Percentiles rank a stretch among this genome's conserved stretches.
These are phyloP conservation scores for Porogramme epimiltina DNA, from an alignment of 1,284 basidiomycete species.

Conservation along the genomic window DNA sequence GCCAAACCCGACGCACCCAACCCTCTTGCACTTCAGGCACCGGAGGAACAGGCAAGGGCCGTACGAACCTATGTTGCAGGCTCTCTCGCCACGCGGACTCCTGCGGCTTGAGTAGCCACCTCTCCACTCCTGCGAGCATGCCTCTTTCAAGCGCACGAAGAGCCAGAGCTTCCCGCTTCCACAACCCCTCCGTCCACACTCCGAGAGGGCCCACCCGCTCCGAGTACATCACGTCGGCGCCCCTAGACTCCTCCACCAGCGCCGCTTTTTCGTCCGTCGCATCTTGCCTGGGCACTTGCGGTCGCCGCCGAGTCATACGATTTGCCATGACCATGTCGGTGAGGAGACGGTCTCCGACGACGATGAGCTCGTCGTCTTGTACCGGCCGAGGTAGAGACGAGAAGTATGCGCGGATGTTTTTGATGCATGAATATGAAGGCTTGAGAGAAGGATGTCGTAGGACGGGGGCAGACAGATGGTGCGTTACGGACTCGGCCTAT, in stretches of 20 bases:
- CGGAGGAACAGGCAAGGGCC: conserved; percentile 4
- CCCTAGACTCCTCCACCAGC: conserved; percentile 3
- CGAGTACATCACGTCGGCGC: background rate
- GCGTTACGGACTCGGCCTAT: conserved; percentile 86
- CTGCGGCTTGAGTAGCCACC: conserved; percentile 33
- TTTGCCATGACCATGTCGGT: conserved; percentile 90
- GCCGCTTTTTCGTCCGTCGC: conserved; percentile 15
- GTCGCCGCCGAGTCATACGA: conserved; percentile 49
- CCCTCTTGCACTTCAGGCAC: conserved; percentile 11
- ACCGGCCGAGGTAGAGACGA: conserved; percentile 52
- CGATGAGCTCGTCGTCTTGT: conserved; percentile 62
- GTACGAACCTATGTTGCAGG: conserved; percentile 18
- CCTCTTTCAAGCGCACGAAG: conserved; percentile 61
- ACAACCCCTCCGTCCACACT: conserved; percentile 69
- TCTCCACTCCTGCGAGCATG: conserved; percentile 47
- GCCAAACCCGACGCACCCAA: conserved; percentile 12
- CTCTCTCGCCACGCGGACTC: conserved; percentile 15
- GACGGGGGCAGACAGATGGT: conserved; percentile 81
- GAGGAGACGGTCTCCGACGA: conserved; percentile 90
- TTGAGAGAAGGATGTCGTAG: conserved; percentile 79
- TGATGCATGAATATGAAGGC: conserved; percentile 76
- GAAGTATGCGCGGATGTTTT: conserved; percentile 68
- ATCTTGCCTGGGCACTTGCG: background rate
- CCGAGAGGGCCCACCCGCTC: conserved; percentile 51
- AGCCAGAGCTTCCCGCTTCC: conserved; percentile 60